A percentile compares a stretch with the other conserved stretches of the same genome.
These are phyloP conservation scores for Euphorbia lathyris DNA, from an alignment of 345 rosid species.

Conservation along the genomic window DNA sequence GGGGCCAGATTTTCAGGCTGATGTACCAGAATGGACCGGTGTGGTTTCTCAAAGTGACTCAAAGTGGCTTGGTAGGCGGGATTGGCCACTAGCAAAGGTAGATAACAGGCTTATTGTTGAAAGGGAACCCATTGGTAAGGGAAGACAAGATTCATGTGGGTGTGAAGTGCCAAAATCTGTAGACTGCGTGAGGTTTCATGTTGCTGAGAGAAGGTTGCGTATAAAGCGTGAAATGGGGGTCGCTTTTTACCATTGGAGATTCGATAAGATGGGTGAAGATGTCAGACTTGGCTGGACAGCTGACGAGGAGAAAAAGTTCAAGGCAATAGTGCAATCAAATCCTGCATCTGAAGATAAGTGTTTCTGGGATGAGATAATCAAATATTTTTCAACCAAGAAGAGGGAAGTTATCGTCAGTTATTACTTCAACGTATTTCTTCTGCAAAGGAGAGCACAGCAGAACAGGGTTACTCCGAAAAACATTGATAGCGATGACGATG, in stretches of 20 bases:
- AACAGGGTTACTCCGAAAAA: constrained; percentile 48
- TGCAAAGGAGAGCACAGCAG: constrained; percentile 73
- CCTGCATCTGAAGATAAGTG: constrained; percentile 28
- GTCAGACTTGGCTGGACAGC: constrained; percentile 49
- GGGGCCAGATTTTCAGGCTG: constrained; percentile 70
- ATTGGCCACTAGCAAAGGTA: constrained; percentile 63
- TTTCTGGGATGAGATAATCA: constrained; percentile 50
- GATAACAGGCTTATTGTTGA: constrained; percentile 47
- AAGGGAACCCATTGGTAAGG: constrained; percentile 85
- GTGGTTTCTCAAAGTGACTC: constrained; percentile 45
- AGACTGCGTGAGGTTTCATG: constrained; percentile 76
- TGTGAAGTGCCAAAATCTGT: constrained; percentile 56
- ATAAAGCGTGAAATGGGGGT: constrained; percentile 61
- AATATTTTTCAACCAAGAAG: constrained; percentile 42
- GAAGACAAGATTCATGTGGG: constrained; percentile 76
- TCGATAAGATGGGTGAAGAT: constrained; percentile 76
- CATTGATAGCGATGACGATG: constrained; percentile 57
- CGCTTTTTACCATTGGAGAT: constrained; percentile 59
- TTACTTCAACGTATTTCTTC: constrained; percentile 67
- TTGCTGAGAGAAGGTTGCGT: constrained; percentile 43
- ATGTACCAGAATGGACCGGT: constrained; percentile 66
- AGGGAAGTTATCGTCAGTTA: constrained; percentile 64
- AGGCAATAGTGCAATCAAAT: constrained; percentile 38
- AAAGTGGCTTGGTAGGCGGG: constrained; percentile 71
- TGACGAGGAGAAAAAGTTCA: constrained; percentile 51